Base-by-base conservation (phyloP, 306 rosid genomes). In the Quercus dentata region DNA sequence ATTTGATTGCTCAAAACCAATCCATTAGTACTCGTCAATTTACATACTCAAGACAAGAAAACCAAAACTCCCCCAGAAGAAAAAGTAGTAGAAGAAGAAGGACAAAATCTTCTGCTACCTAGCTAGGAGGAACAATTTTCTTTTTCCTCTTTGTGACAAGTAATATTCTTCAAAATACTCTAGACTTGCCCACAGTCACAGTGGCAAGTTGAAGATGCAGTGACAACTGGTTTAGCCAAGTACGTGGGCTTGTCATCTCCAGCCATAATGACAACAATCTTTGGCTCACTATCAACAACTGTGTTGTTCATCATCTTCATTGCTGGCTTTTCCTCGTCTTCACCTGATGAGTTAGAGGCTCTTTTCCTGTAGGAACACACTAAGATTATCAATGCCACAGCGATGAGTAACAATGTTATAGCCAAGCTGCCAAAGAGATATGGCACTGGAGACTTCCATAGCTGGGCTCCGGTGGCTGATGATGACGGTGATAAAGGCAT, bases 341-440 rank as follows among this genome's bases (percentile, higher is more conserved):
- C 46, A 2, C 27, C 74, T 2, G 56, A 44, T 5, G 92, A 73
- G 10, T 63, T 38, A 31, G 87, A 68, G 56, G 81, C 23, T 51
- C 74, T 85, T 30, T 83, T 85, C 49, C 84, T 74, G 85, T 80
- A 82, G 12, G 94, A 90, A 77, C 93, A 96, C 17, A 81, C 78
- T 65, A 96, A 94, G 79, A 93, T 71, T n/a, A 93, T 64, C 80
- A 96, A 80, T 75, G 98, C 93, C 21, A 81, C 78, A 30, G 83
- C 77, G 61, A 96, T 90, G 21, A 96, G 92, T 13, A 76, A 31
- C 8, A 96, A 69, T 87, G 86, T 83, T 21, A 87, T 0, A 1
- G 90, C 90, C 46, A 96, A 71, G 78, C 97, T 78, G 19, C 99
- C 97, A 76, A 91, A 93, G 11, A 96, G 88, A 76, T 96, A 96